Conservation (phyloP, 2,329 filamentous ascomycete species). For the Daldinia eschscholtzii region DNA sequence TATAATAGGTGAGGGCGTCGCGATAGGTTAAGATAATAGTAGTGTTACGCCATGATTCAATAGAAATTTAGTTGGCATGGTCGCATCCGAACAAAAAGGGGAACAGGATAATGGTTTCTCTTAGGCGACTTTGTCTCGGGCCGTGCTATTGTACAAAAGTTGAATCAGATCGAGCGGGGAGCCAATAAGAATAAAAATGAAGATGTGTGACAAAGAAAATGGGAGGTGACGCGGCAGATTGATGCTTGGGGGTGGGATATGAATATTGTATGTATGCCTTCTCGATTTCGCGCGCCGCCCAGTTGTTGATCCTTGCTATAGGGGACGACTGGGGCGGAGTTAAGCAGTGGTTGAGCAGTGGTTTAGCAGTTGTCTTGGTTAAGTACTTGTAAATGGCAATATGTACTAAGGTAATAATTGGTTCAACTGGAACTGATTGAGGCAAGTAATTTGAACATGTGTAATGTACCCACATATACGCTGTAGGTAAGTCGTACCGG, state of each 20-base stretch:
- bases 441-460: conserved; percentile 6
- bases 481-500: conserved; percentile 9
- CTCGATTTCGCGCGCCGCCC: background rate
- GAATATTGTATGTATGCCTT: conserved; percentile 11
- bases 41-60: conserved; percentile 33
- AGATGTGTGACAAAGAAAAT: conserved; percentile 34
- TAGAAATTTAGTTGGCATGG: conserved; percentile 17
- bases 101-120: conserved; percentile 18
- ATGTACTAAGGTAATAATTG: no score
- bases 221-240: conserved; percentile 40
- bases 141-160: conserved; percentile 33
- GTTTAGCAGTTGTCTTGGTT: background rate
- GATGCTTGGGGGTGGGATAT: conserved; percentile 25
- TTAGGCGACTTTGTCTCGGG: conserved; percentile 22
- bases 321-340: background rate
- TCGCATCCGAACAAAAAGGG: conserved; percentile 10
- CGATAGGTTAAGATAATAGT: conserved; percentile 20
- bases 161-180: conserved; percentile 29
- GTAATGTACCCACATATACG: conserved; percentile 4
- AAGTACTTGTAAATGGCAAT: background rate
- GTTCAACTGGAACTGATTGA: background rate
- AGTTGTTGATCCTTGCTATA: conserved; percentile 11
- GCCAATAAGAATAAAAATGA: conserved; percentile 20
- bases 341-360: conserved; percentile 4
- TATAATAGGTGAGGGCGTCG: conserved; percentile 18